phyloP scores from a whole-genome alignment of 805 yeast species.

The Starmerella potacharoeniae region DNA sequence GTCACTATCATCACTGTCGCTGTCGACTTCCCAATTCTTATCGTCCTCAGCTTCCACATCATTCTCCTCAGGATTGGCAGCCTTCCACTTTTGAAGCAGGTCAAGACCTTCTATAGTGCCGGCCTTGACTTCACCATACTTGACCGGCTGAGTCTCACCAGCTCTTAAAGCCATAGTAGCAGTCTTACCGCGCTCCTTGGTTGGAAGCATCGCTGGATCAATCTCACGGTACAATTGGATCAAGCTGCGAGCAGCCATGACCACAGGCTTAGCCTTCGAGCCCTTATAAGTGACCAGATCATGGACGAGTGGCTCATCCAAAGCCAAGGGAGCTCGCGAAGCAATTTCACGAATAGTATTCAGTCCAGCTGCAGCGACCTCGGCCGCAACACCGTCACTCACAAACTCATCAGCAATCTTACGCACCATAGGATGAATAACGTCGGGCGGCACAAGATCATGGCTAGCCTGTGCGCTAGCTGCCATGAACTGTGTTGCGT shows the following conservation, averaged over 20 bases:
- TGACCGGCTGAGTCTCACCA: slow-evolving; percentile 37
- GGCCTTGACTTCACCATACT: slow-evolving; percentile 41
- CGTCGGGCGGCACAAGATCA: slow-evolving; percentile 95
- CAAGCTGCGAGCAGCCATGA: slow-evolving; percentile 85
- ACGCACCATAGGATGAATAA: slow-evolving; percentile 63
- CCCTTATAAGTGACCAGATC: slow-evolving; percentile 86
- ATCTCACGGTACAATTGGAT: slow-evolving; percentile 81
- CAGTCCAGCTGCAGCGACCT: slow-evolving; percentile 96
- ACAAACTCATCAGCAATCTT: slow-evolving; percentile 96
- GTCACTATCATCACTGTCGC: slow-evolving; percentile 33
- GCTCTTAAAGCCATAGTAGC: slow-evolving; percentile 74
- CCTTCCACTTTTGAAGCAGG: slow-evolving; percentile 76
- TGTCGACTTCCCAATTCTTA: slow-evolving; percentile 37
- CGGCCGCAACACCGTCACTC: slow-evolving; percentile 95
- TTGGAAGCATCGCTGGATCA: slow-evolving; percentile 88
- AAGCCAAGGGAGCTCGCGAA: slow-evolving; percentile 88
- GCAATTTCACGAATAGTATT: slow-evolving; percentile 90
- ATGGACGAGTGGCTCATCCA: slow-evolving; percentile 75
- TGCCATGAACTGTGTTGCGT: slow-evolving; percentile 94
- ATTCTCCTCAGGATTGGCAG: slow-evolving; percentile 43
- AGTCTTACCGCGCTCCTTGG: slow-evolving; percentile 85
- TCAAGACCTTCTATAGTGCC: slow-evolving; percentile 88
- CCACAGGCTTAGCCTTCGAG: slow-evolving; percentile 86
- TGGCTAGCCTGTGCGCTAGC: slow-evolving; percentile 95
- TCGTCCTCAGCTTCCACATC: slow-evolving; percentile 43